phyloP scores from a whole-genome alignment of 2,329 filamentous ascomycete genomes.

The Paecilomyces dactylethromorphus region DNA sequence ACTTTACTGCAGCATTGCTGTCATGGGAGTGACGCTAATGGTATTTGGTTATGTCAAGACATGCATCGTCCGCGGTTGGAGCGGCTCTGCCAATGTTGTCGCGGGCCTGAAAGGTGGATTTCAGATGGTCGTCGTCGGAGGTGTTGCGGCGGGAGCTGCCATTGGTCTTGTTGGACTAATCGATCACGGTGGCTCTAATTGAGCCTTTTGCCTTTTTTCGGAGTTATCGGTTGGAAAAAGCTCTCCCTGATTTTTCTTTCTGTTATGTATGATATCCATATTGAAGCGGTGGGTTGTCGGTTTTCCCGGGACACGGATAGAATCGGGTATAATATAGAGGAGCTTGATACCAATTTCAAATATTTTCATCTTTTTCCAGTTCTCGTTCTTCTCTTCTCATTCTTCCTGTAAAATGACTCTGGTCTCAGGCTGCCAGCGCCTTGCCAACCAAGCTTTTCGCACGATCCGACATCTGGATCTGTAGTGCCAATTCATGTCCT shows the following conservation, averaged over 20 bases:
- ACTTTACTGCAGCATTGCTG: conserved; percentile 42
- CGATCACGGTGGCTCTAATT: conserved; percentile 25
- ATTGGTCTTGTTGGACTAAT: conserved; percentile 57
- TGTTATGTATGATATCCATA: background rate
- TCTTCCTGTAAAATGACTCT: background rate
- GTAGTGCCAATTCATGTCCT: conserved; percentile 59
- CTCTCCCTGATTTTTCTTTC: background rate
- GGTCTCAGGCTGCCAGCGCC: conserved; percentile 45
- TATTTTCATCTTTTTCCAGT: background rate
- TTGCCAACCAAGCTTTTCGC: conserved; percentile 57
- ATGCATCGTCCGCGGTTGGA: conserved; percentile 40
- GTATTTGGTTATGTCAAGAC: conserved; percentile 40
- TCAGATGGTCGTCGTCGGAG: conserved; percentile 60
- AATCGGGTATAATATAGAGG: background rate
- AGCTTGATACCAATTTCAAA: background rate
- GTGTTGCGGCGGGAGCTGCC: conserved; percentile 59
- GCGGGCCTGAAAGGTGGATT: conserved; percentile 54
- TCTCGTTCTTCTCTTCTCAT: background rate
- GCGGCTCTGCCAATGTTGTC: conserved; percentile 39
- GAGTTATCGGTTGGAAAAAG: background rate
- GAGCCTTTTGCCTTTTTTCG: background rate
- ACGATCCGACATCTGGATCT: conserved; percentile 58
- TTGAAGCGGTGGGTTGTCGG: background rate
- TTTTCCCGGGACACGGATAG: background rate
- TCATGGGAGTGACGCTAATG: conserved; percentile 36